Evolutionary conservation across 1,284 basidiomycete genomes (phyloP), one percentile per base, ranked within the genome.

Genomic region (Coniophora puteana): DNA sequence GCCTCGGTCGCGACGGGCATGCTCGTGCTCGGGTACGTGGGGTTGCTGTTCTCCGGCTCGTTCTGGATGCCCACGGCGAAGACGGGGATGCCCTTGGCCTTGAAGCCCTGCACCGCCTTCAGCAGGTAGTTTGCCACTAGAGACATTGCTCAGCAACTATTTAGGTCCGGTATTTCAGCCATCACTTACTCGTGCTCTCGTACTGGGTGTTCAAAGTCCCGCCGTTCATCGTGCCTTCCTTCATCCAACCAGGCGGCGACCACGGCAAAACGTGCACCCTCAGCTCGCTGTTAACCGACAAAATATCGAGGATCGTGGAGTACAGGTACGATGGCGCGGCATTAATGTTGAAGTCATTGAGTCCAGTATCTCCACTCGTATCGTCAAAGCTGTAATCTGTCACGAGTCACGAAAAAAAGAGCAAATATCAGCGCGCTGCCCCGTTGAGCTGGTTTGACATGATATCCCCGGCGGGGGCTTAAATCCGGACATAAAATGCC

Each of bases 191-290:
- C 1, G 54, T 48, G 28, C 50, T 48, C 14, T 59, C 57, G 41
- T 71, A 68, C 13, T 55, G 44, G 5, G 54, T 60, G 13, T 62
- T 49, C 47, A 76, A 62, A 24, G 56, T 63, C 13, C 72, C 73
- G 3, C 72, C 74, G 4, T 67, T 57, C 65, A 74, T 70, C 3
- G 63, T 63, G 27, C 62, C 67, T 38, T 54, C 56, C 50, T 75
- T 77, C 72, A 76, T 74, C 74, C 74, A 77, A 10, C 58, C 72
- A 3, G 74, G 75, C 72, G 73, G 70, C 40, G 72, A 74, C 74
- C 75, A 77, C 1, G 74, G 74, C 22, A 72, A 25, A 11, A 74
- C 44, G 36, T 74, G 69, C 4, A 76, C 57, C 48, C 62, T 67
- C 25, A 75, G 45, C 44, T 55, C 51, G 11, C 48, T 51, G 36